Conservation (phyloP, 768 basidiomycete species). For the Termitomyces sp. region DNA sequence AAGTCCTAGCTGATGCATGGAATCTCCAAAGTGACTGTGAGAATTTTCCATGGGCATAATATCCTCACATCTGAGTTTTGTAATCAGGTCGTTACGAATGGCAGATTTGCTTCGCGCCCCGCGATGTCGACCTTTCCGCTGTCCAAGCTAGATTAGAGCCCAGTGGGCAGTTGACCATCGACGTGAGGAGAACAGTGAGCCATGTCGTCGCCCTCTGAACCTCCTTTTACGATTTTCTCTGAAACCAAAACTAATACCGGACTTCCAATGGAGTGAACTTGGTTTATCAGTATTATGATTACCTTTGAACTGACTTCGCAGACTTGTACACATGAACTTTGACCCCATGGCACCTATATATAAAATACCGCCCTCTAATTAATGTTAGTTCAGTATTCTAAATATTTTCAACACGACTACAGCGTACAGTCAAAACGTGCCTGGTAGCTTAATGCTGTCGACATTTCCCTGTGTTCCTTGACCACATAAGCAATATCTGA, state of each 20-base stretch:
- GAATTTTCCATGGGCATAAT: slow-evolving; percentile 17
- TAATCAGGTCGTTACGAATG: slow-evolving; percentile 55
- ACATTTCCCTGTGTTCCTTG: not conserved
- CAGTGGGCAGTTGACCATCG: slow-evolving; percentile 41
- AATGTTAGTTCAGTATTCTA: not conserved
- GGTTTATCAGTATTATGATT: not conserved
- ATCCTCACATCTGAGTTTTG: slow-evolving; percentile 2
- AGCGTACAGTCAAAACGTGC: not conserved
- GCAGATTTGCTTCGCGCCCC: slow-evolving; percentile 48
- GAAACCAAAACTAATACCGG: not conserved
- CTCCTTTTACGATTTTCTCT: not conserved
- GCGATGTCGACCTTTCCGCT: slow-evolving; percentile 49
- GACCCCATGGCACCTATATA: not conserved
- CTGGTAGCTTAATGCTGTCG: not conserved
- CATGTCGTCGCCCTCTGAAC: not conserved
- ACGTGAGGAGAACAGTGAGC: slow-evolving; percentile 28
- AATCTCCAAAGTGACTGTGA: slow-evolving; percentile 55
- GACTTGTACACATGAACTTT: not conserved
- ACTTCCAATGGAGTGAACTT: not conserved
- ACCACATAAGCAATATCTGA: not conserved
- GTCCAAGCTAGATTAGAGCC: slow-evolving; percentile 45
- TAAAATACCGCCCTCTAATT: not conserved
- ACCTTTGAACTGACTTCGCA: not conserved
- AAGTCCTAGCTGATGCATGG: slow-evolving; percentile 59
- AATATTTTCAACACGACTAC: not conserved